A percentile compares a stretch with the other conserved stretches of the same genome.
Conservation (phyloP, 306 rosid genomes). For the Cucurbita argyrosperma region DNA sequence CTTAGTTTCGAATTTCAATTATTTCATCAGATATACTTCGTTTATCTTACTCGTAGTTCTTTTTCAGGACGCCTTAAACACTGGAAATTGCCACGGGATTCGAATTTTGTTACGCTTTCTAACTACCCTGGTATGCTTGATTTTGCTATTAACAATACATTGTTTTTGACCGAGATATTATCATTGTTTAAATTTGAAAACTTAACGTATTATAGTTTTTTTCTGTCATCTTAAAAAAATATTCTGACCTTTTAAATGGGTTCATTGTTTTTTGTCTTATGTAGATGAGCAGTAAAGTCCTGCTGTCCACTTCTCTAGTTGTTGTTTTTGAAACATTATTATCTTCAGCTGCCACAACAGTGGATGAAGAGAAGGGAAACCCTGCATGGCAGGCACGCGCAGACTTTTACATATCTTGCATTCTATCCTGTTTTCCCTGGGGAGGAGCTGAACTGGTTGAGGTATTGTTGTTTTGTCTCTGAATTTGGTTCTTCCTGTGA, state of each 20-base stretch:
- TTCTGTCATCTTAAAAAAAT: background rate
- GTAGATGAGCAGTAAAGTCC: conserved; percentile 92
- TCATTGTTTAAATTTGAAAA: background rate
- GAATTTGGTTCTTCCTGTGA: background rate
- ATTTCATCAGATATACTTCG: background rate
- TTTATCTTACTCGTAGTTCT: background rate
- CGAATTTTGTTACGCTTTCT: conserved; percentile 75
- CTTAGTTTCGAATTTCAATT: background rate
- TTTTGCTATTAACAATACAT: background rate
- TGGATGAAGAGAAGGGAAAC: conserved; percentile 94
- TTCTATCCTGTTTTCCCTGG: conserved; percentile 94
- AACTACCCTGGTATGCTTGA: conserved; percentile 63
- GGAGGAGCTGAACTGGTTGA: conserved; percentile 93
- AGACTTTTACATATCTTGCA: conserved; percentile 81
- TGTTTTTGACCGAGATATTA: background rate
- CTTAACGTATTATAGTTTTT: background rate
- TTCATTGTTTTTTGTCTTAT: conserved; percentile 2
- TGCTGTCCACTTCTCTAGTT: conserved; percentile 73
- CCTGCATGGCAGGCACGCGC: conserved; percentile 97
- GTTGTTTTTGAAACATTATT: conserved; percentile 74
- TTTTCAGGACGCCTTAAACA: conserved; percentile 62
- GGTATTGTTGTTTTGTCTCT: conserved; percentile 32
- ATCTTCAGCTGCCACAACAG: conserved; percentile 94
- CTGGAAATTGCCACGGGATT: conserved; percentile 57
- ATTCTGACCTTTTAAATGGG: background rate